phyloP scores from a whole-genome alignment of 495 filamentous ascomycete species.

The Elaphomyces granulatus region DNA sequence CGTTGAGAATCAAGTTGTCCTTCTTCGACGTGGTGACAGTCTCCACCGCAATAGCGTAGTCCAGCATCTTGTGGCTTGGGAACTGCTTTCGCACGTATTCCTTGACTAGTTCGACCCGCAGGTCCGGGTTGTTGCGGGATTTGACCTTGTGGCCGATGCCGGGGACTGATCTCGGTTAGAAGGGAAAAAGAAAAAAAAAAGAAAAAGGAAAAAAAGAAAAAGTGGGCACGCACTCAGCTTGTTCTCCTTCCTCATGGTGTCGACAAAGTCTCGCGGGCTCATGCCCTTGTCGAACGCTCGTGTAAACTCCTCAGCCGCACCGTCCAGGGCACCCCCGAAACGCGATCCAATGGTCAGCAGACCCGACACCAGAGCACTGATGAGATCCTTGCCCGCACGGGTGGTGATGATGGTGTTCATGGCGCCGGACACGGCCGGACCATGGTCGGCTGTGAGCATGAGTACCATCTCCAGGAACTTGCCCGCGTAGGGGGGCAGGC shows the following conservation, averaged over 20 bases:
- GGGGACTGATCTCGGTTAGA: conserved; percentile 42
- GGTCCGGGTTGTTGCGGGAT: conserved; percentile 98
- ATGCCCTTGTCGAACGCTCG: conserved; percentile 96
- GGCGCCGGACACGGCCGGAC: conserved; percentile 94
- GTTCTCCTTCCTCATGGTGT: conserved; percentile 98
- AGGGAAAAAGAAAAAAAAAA: neutral
- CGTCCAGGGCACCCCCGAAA: conserved; percentile 96
- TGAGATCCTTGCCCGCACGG: conserved; percentile 95
- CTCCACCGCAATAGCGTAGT: conserved; percentile 97
- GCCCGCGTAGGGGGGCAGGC: conserved; percentile 88
- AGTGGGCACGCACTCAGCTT: conserved; percentile 63
- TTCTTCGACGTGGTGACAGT: conserved; percentile 98
- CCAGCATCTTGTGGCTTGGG: conserved; percentile 89
- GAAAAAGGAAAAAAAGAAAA: neutral
- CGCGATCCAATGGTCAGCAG: conserved; percentile 95
- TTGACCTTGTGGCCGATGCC: conserved; percentile 99
- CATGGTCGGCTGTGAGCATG: conserved; percentile 98
- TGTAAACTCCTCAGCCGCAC: conserved; percentile 96
- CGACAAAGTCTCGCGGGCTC: conserved; percentile 96
- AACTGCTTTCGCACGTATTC: conserved; percentile 96
- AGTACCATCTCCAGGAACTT: conserved; percentile 99
- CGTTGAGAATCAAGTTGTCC: conserved; percentile 99
- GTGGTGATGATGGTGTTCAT: conserved; percentile 99
- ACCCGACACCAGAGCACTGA: conserved; percentile 87
- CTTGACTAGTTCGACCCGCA: conserved; percentile 98